These are phyloP conservation scores for Hibiscus tridactylites DNA, from an alignment of 345 rosid species.

Conservation along the genomic window DNA sequence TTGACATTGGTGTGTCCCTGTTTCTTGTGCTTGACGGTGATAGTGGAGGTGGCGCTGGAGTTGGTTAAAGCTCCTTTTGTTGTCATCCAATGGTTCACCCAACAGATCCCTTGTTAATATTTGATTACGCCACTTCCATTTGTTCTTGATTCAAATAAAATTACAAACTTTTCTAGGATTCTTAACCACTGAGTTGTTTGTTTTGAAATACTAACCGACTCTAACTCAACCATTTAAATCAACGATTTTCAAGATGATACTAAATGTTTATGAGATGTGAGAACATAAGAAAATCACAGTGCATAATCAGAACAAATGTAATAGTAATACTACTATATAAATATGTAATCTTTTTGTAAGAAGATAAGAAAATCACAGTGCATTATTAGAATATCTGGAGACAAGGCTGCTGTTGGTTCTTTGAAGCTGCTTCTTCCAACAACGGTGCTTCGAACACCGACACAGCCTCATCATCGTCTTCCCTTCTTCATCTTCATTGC, in stretches of 20 bases:
- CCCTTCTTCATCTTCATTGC: neutral
- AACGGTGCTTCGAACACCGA: conserved; percentile 28
- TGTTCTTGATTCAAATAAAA: no score
- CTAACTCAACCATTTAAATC: no score
- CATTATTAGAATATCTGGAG: conserved; percentile 2
- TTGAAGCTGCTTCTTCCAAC: conserved; percentile 32
- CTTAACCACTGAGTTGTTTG: no score
- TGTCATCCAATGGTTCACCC: conserved; percentile 64
- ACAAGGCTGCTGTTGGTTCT: conserved; percentile 4
- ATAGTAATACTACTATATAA: no score
- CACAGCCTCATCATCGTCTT: conserved; percentile 22
- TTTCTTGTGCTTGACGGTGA: conserved; percentile 51
- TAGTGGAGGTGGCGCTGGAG: conserved; percentile 54
- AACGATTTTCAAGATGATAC: no score
- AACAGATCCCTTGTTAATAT: conserved; percentile 48
- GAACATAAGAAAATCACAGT: no score
- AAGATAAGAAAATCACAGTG: neutral
- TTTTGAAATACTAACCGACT: no score
- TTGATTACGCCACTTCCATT: no score
- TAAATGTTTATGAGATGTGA: no score
- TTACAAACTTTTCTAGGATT: no score
- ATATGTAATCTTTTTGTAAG: neutral
- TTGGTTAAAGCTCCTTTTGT: conserved; percentile 57
- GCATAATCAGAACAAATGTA: no score
- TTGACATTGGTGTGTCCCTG: conserved; percentile 64